Evolutionary conservation across 257 asterid species (phyloP).

Genomic region (Solanum rostratum): DNA sequence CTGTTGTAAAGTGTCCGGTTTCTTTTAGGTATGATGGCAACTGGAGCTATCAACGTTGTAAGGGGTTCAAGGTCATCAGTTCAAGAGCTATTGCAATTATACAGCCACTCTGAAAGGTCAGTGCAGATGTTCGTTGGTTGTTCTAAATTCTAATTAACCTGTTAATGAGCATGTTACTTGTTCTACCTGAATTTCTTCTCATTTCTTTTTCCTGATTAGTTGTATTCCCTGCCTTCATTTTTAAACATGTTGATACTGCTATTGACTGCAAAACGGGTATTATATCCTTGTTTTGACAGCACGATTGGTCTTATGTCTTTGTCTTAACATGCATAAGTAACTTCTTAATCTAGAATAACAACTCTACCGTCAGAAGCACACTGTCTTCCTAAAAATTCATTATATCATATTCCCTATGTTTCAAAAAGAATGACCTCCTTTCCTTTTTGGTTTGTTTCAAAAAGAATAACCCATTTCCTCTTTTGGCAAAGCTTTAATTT

Average conservation of each 20-base stretch:
- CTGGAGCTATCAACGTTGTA: slow-evolving; percentile 90
- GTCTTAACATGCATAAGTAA: not conserved
- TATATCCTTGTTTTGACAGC: not conserved
- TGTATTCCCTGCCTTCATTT: not conserved
- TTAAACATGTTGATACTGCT: not conserved
- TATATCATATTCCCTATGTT: not conserved
- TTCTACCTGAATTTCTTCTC: not conserved
- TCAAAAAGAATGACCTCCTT: too few species aligned
- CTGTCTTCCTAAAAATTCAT: not conserved
- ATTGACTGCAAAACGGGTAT: not conserved
- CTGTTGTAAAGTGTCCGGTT: slow-evolving; percentile 7
- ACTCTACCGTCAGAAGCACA: not conserved
- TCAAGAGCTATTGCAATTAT: slow-evolving; percentile 80
- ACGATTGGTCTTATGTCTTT: not conserved
- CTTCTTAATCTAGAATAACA: not conserved
- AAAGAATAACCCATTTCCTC: too few species aligned
- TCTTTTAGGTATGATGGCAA: slow-evolving; percentile 74
- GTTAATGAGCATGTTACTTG: not conserved
- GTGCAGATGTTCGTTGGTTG: not conserved
- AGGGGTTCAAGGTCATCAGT: slow-evolving; percentile 88
- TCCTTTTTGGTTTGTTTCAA: too few species aligned
- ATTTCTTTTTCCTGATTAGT: not conserved
- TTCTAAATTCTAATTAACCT: not conserved
- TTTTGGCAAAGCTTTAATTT: too few species aligned
- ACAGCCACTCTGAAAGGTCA: slow-evolving; percentile 87